Evolutionary conservation across 148 eudicot genomes (phyloP).

Genomic region (Chenopodium formosanum): DNA sequence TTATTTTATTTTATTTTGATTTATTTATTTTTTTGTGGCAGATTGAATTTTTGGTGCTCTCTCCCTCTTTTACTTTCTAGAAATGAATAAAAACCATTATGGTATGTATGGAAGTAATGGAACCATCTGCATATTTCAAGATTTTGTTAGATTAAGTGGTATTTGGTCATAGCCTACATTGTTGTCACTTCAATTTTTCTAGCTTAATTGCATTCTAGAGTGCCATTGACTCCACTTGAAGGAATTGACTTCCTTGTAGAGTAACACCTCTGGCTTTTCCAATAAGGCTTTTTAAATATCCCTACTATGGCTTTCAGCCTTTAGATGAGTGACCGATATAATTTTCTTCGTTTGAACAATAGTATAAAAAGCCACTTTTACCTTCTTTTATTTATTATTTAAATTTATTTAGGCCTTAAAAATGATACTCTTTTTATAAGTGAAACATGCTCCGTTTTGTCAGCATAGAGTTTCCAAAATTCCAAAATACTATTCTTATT

Average conservation of each 20-base stretch:
- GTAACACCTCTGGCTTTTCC: background rate
- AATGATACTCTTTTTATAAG: background rate
- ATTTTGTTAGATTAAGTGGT: background rate
- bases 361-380: background rate
- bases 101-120: background rate
- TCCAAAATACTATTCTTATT: background rate
- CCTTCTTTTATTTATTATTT: background rate
- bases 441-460: background rate
- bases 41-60: background rate
- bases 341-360: background rate
- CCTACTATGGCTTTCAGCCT: background rate
- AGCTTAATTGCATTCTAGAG: background rate
- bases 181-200: background rate
- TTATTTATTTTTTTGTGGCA: background rate
- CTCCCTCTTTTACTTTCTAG: background rate
- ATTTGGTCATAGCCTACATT: background rate
- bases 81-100: background rate
- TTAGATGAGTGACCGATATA: no score
- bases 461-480: no score
- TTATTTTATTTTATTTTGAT: no score
- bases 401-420: background rate
- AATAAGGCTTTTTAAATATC: background rate
- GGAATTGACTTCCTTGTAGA: background rate
- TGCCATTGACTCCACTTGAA: background rate
- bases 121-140: background rate